phyloP scores from a whole-genome alignment of 1,284 basidiomycete species.

The Pulveroboletus sp. region DNA sequence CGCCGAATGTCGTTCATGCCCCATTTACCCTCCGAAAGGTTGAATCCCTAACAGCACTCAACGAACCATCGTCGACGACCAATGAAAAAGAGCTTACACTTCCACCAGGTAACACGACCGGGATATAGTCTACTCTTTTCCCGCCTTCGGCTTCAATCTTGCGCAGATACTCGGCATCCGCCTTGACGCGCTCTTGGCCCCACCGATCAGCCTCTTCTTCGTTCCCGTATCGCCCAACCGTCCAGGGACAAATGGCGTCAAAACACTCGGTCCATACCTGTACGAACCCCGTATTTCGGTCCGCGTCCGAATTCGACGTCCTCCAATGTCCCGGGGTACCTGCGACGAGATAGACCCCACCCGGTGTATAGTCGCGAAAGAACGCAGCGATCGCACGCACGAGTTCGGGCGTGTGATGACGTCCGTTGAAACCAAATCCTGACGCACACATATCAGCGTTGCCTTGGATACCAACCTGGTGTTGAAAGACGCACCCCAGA shows the following conservation, averaged over 20 bases:
- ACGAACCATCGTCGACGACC: not conserved
- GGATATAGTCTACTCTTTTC: constrained; percentile 69
- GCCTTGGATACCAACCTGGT: not conserved
- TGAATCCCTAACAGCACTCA: constrained; percentile 51
- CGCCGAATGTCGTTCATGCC: constrained; percentile 64
- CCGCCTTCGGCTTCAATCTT: constrained; percentile 47
- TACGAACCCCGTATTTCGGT: constrained; percentile 61
- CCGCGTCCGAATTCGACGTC: constrained; percentile 63
- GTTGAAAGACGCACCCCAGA: constrained; percentile 57
- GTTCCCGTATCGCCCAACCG: constrained; percentile 62
- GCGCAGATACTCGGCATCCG: constrained; percentile 59
- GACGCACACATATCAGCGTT: not conserved
- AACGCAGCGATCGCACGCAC: constrained; percentile 55
- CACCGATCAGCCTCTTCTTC: constrained; percentile 60
- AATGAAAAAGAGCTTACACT: constrained; percentile 51
- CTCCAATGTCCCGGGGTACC: constrained; percentile 73
- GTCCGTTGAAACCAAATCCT: constrained; percentile 69
- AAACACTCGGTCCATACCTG: constrained; percentile 69
- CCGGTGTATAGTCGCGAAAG: constrained; percentile 61
- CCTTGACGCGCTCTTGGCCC: constrained; percentile 58
- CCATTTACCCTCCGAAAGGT: constrained; percentile 68
- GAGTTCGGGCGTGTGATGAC: constrained; percentile 60
- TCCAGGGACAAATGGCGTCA: constrained; percentile 78
- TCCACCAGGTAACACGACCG: constrained; percentile 72
- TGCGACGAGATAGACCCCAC: constrained; percentile 70